Base-by-base conservation (phyloP, 805 yeast genomes). In the Ogataea polymorpha region DNA sequence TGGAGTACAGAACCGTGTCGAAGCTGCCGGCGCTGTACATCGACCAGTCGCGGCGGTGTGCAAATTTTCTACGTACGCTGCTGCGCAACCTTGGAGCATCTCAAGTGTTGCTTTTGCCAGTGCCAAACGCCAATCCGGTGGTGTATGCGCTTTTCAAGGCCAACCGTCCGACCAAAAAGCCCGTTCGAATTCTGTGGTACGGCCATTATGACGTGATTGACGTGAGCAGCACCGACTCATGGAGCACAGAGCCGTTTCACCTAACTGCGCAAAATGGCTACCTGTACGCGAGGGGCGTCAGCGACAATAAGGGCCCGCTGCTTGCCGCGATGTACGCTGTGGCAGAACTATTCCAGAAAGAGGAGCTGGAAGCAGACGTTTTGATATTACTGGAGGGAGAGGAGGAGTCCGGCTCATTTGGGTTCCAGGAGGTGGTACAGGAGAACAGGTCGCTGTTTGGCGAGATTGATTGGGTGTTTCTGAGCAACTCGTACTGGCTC, bases 201-300 rank as follows among this genome's bases (percentile, higher is more conserved):
- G 98, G 96, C 1, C 99, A 91, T 68, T 91, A 93, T 58, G 99
- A 91, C 63, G 96, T 91, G 20, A 88, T 91, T 29, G 86, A 84
- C 44, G 95, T 95, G 0, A 75, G 77, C 24, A 72, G 72, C 37
- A 70, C 70, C 23, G 53, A 56, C 26, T 44, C 54, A 5, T 91
- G 98, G 97, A 59, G 68, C 7, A 76, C 93, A 0, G 81, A 83
- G 47, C 98, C 98, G 0, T 93, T 84, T 58, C 63, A 66, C 16
- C 61, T 93, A 58, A 75, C 84, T 0, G 84, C 95, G 3, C 72
- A 75, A 44, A 83, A 91, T 58, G 98, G 98, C 0, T 88, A 82
- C 53, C 57, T 91, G 44, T 85, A 86, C 54, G 98, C 91, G 2
- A 74, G 99, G 58, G 99, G 99, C 42, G 93, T 84, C 0, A 80